Base-by-base conservation (phyloP, 331 rosid genomes). In the Telfairia occidentalis region DNA sequence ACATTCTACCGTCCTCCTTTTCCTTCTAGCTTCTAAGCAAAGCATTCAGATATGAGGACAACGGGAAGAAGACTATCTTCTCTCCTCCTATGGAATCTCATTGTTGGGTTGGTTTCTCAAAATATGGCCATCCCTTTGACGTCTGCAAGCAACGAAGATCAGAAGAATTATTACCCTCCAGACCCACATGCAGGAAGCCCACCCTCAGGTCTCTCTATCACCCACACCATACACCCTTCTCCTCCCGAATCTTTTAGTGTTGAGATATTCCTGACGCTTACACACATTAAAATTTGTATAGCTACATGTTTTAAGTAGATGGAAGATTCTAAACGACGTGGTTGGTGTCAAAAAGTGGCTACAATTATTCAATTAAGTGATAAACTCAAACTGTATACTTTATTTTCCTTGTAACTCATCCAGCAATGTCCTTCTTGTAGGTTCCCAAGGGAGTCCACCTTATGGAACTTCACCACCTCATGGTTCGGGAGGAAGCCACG, bases 101-200 rank as follows among this genome's bases (percentile, higher is more conserved):
- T 91, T 32, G 79, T 78, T 76, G 87, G 80, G 65, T 81, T 91
- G 85, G 77, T 94, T 45, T 89, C 96, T 75, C 91, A 83, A 26
- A 81, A 82, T 87, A 81, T 85, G 81, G 66, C 84, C 59, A 79
- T 87, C 67, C 84, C 89, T 78, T 96, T 77, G 9, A 69, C 71
- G 59, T 82, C 92, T 74, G 38, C 82, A 59, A 64, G 81, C 75
- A 38, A 84, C 73, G 85, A 81, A 54, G 92, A 84, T 64, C 88
- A 89, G 85, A 89, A 87, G 77, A 86, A 78, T 84, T 88, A 78
- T 77, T 86, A 83, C 85, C 5, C 81, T 48, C 88, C 92, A 72
- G 86, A 87, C 73, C 96, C 89, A 69, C 76, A 83, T 80, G 59
- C 84, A 45, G 90, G 83, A 81, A 81, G 53, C 52, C 78, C 92